Evolutionary conservation across 805 yeast species (phyloP).

Genomic region (Candida sakaeoensis): DNA sequence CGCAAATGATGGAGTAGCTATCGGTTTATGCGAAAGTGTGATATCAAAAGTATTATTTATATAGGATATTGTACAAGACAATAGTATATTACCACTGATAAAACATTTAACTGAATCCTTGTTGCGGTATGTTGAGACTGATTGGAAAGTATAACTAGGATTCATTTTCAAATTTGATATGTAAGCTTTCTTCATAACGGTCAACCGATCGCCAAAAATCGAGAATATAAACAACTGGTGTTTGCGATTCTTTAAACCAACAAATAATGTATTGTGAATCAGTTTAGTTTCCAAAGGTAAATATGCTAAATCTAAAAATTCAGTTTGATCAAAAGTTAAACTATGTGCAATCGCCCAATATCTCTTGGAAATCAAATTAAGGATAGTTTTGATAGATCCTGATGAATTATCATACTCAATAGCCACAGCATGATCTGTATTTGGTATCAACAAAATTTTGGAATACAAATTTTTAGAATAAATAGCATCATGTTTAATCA

Average conservation of each 20-base stretch:
- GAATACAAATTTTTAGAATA: not conserved
- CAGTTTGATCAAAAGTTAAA: not conserved
- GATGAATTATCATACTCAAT: slow-evolving; percentile 4
- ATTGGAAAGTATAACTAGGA: not conserved
- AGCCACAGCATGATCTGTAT: not conserved
- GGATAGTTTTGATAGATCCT: not conserved
- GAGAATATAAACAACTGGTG: not conserved
- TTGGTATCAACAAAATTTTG: not conserved
- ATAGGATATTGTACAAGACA: not conserved
- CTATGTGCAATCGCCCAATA: not conserved
- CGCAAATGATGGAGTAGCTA: slow-evolving; percentile 1
- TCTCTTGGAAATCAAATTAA: not conserved
- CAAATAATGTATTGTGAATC: not conserved
- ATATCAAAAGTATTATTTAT: not conserved
- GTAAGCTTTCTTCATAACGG: not conserved
- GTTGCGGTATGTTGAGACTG: not conserved
- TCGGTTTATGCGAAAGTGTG: not conserved
- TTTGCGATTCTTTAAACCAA: not conserved
- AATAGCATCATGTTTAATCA: not conserved
- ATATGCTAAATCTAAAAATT: not conserved
- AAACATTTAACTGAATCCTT: not conserved
- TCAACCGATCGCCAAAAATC: not conserved
- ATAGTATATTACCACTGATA: slow-evolving; percentile 1
- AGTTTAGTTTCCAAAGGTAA: not conserved
- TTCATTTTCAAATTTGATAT: not conserved